Evolutionary conservation across 441 rosid species (phyloP).

Genomic region (Cnidoscolus chayamansa): DNA sequence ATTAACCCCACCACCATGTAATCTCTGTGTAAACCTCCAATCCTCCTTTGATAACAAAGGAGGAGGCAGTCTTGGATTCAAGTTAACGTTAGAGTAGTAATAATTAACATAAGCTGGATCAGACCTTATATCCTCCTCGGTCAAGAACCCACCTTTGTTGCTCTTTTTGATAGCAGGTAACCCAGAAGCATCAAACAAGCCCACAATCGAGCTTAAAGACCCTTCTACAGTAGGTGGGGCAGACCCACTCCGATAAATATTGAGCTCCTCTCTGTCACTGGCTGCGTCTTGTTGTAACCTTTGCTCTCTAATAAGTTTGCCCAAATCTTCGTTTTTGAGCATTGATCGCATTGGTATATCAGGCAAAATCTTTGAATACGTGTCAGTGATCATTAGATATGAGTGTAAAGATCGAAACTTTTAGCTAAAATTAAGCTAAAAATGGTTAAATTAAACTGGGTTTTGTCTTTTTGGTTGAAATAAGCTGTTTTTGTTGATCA

Average conservation of each 20-base stretch:
- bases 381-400: slow-evolving; percentile 45
- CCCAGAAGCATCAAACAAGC: slow-evolving; percentile 39
- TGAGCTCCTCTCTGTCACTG: slow-evolving; percentile 52
- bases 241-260: slow-evolving; percentile 61
- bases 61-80: slow-evolving; percentile 73
- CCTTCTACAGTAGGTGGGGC: slow-evolving; percentile 83
- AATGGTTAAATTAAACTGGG: slow-evolving; percentile 17
- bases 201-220: slow-evolving; percentile 55
- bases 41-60: slow-evolving; percentile 66
- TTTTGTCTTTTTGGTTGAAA: slow-evolving; percentile 14
- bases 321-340: slow-evolving; percentile 51
- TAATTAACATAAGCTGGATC: slow-evolving; percentile 61
- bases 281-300: slow-evolving; percentile 38
- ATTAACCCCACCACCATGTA: slow-evolving; percentile 38
- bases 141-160: slow-evolving; percentile 36
- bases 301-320: slow-evolving; percentile 45
- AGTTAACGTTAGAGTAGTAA: slow-evolving; percentile 57
- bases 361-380: slow-evolving; percentile 49
- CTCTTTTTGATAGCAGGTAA: slow-evolving; percentile 21
- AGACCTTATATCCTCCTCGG: slow-evolving; percentile 59
- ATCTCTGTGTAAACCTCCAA: slow-evolving; percentile 58
- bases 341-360: slow-evolving; percentile 51
- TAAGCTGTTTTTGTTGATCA: slow-evolving; percentile 21
- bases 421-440: slow-evolving; percentile 20
- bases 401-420: slow-evolving; percentile 25